Evolutionary conservation across 306 rosid genomes (phyloP).

Genomic region (Calophaca sinica): DNA sequence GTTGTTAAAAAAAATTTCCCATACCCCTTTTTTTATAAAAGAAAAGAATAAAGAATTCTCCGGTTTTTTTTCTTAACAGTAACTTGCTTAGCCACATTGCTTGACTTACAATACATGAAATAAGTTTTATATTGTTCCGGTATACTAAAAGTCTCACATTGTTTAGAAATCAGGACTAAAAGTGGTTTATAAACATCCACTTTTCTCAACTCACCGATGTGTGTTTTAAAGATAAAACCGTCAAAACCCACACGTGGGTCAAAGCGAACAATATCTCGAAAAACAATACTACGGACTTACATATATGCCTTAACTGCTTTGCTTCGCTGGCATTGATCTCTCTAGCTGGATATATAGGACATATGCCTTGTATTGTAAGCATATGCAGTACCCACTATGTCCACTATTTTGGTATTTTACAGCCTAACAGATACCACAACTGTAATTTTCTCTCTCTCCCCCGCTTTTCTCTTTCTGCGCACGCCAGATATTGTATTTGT

Average conservation of each 20-base stretch:
- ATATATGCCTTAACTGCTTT: neutral
- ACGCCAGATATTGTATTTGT: neutral
- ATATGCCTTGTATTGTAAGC: conserved; percentile 58
- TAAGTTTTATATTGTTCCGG: neutral
- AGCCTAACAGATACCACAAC: conserved; percentile 53
- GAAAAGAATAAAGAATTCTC: neutral
- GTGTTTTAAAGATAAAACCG: too few species aligned
- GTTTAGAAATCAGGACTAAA: too few species aligned
- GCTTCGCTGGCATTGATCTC: conserved; percentile 54
- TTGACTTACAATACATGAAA: conserved; percentile 47
- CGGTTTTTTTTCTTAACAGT: neutral
- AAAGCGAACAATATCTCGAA: too few species aligned
- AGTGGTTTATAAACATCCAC: too few species aligned
- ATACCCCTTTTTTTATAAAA: neutral
- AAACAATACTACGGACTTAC: too few species aligned
- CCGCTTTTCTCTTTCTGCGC: neutral
- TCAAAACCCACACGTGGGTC: too few species aligned
- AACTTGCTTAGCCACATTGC: conserved; percentile 43
- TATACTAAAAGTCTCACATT: too few species aligned
- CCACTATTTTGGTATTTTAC: conserved; percentile 63
- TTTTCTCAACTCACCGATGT: too few species aligned
- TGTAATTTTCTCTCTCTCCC: conserved; percentile 32
- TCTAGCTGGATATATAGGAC: conserved; percentile 52
- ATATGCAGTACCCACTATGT: conserved; percentile 69
- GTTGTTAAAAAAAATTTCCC: too few species aligned